These are phyloP conservation scores for Euphorbia celastroides DNA, from an alignment of 441 rosid genomes.

Conservation along the genomic window DNA sequence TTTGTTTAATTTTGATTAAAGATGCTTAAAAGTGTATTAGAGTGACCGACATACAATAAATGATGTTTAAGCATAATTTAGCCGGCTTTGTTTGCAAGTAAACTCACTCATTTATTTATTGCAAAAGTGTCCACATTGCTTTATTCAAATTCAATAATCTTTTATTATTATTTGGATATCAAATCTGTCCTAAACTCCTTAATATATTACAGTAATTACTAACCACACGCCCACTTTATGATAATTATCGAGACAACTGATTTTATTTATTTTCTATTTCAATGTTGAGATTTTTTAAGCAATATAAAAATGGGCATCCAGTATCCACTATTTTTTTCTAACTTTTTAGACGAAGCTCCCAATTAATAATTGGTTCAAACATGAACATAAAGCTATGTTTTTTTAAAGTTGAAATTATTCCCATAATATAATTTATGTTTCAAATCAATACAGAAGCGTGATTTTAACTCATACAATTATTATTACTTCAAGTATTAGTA, in stretches of 20 bases:
- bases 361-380: background rate
- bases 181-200: background rate
- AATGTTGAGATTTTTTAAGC: background rate
- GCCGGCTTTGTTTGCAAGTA: conserved; percentile 22
- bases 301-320: background rate
- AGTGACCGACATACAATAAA: conserved; percentile 31
- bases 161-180: no score
- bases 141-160: background rate
- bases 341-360: background rate
- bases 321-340: background rate
- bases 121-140: background rate
- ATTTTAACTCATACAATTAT: background rate
- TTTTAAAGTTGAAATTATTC: background rate
- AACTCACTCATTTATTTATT: conserved; percentile 11
- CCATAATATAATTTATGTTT: no score
- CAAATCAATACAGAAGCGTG: background rate
- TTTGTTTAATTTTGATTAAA: background rate
- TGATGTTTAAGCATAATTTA: conserved; percentile 23
- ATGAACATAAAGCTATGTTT: background rate
- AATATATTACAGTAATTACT: background rate
- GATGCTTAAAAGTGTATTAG: conserved; percentile 16
- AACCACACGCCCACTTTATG: conserved; percentile 19
- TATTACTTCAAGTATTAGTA: background rate
- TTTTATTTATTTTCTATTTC: background rate
- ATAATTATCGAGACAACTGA: background rate